Evolutionary conservation across 2,329 filamentous ascomycete species (phyloP).

Genomic region (Magnaporthiopsis rhizophila): DNA sequence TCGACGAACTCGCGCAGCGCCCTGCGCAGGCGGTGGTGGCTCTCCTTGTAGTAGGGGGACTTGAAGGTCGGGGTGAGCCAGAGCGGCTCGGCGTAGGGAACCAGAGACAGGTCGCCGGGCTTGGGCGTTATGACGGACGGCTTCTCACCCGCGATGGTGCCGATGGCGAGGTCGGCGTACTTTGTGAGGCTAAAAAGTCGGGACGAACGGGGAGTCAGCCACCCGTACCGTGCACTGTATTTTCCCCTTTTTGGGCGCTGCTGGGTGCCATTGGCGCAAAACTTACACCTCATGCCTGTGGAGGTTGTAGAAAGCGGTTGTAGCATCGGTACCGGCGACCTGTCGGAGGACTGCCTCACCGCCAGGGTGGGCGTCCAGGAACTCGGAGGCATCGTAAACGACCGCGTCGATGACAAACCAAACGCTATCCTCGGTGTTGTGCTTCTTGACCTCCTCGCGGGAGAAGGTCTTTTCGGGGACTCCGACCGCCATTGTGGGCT

Average conservation of each 20-base stretch:
- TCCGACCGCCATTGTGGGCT: slow-evolving; percentile 22
- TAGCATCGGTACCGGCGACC: slow-evolving; percentile 75
- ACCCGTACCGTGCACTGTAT: background rate
- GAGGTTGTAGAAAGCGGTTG: slow-evolving; percentile 80
- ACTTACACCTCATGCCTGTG: slow-evolving; percentile 70
- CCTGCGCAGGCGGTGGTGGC: slow-evolving; percentile 59
- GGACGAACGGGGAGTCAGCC: background rate
- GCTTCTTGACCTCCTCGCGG: slow-evolving; percentile 56
- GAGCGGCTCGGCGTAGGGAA: slow-evolving; percentile 78
- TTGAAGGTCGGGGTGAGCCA: slow-evolving; percentile 75
- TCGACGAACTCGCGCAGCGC: slow-evolving; percentile 69
- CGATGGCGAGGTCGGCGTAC: slow-evolving; percentile 67
- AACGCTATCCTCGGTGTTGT: slow-evolving; percentile 62
- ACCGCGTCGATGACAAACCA: slow-evolving; percentile 83
- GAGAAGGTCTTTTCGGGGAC: slow-evolving; percentile 42
- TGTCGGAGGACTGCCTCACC: slow-evolving; percentile 73
- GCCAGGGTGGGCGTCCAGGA: slow-evolving; percentile 77
- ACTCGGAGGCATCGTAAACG: slow-evolving; percentile 81
- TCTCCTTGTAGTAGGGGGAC: slow-evolving; percentile 73
- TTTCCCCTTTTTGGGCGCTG: background rate
- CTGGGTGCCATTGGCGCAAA: background rate
- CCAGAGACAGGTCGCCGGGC: slow-evolving; percentile 63
- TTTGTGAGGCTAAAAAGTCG: slow-evolving; percentile 47
- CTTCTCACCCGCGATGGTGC: slow-evolving; percentile 66
- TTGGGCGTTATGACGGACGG: slow-evolving; percentile 63